These are phyloP conservation scores for Polytrichum formosum DNA, from an alignment of 225 moss, liverwort and hornwort genomes.

Conservation along the genomic window DNA sequence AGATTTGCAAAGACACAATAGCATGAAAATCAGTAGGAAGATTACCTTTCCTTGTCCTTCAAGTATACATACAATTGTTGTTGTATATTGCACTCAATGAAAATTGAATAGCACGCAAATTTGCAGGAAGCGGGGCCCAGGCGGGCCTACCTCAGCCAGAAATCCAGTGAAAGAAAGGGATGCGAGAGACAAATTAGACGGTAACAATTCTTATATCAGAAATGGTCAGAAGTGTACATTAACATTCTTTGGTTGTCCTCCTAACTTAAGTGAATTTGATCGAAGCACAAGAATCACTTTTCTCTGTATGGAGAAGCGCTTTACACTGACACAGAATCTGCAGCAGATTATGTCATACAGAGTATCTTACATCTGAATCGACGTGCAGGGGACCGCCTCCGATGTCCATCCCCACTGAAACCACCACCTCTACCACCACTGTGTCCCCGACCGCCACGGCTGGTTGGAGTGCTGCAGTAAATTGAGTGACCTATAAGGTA, in stretches of 20 bases:
- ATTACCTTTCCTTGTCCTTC: neutral
- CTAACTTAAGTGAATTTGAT: no score
- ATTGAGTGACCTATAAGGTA: no score
- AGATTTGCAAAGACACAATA: constrained; percentile 2
- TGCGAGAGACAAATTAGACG: no score
- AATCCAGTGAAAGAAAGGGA: neutral
- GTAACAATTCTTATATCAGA: no score
- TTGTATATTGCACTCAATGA: neutral
- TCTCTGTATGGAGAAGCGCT: no score
- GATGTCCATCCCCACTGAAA: constrained; percentile 37
- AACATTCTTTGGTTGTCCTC: no score
- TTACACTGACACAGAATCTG: neutral
- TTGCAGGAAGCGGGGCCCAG: neutral
- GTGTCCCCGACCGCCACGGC: constrained; percentile 14
- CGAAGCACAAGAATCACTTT: no score
- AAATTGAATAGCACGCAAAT: neutral
- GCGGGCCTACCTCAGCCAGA: neutral
- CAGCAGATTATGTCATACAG: neutral
- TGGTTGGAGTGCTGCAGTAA: constrained; percentile 28
- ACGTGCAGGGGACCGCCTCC: constrained; percentile 39
- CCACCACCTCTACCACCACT: constrained; percentile 38
- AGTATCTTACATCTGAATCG: constrained; percentile 39
- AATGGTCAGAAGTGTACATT: no score
- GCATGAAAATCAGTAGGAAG: neutral
- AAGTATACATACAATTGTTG: neutral